phyloP scores from a whole-genome alignment of 1,284 basidiomycete species.

The Exobasidium rhododendri region DNA sequence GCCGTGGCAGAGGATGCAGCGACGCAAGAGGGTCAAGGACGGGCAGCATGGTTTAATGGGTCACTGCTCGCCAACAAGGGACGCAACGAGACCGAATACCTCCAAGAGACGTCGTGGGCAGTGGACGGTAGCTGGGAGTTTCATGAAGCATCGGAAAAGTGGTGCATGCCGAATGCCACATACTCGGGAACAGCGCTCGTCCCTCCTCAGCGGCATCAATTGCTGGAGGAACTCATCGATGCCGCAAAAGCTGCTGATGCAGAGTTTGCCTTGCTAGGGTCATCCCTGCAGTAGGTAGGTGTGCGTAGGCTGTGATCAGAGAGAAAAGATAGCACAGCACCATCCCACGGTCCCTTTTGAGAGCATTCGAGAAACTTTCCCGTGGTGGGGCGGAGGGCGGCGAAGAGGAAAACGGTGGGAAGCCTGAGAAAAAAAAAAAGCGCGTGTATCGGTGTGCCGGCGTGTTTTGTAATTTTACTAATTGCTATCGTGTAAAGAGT shows the following conservation, averaged over 20 bases:
- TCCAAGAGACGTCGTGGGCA: not conserved
- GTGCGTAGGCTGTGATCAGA: too few species aligned
- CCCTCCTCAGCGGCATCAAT: not conserved
- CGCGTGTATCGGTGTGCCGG: too few species aligned
- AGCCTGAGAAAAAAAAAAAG: too few species aligned
- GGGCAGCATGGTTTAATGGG: constrained; percentile 3
- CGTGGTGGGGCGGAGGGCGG: too few species aligned
- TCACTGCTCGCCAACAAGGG: not conserved
- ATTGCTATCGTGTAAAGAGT: too few species aligned
- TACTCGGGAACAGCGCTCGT: not conserved
- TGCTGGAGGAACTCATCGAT: not conserved
- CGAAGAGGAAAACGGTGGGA: too few species aligned
- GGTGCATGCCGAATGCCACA: not conserved
- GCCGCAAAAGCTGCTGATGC: not conserved
- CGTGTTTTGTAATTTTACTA: too few species aligned
- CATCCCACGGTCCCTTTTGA: too few species aligned
- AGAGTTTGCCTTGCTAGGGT: too few species aligned
- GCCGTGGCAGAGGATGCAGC: not conserved
- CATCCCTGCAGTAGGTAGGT: too few species aligned
- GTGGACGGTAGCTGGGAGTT: constrained; percentile 1
- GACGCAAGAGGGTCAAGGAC: not conserved
- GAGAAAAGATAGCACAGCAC: too few species aligned
- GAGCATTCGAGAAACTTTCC: too few species aligned
- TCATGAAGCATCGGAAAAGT: not conserved
- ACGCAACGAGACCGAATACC: not conserved